Evolutionary conservation across 257 asterid genomes (phyloP).

Genomic region (Jacaranda copaia): DNA sequence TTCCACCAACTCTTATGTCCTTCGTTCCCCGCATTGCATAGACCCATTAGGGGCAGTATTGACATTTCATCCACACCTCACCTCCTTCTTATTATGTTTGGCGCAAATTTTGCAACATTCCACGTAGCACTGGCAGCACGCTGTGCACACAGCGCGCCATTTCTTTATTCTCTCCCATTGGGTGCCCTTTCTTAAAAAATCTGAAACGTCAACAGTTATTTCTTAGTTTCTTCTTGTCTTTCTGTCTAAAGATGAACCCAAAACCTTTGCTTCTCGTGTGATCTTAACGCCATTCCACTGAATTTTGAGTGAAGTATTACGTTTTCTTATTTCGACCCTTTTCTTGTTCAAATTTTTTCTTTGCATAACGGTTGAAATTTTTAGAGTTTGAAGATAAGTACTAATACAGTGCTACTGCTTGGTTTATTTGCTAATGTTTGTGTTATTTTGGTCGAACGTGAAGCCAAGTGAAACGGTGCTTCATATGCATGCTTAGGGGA

Average conservation of each 20-base stretch:
- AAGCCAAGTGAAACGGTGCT: not conserved
- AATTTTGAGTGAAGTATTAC: not conserved
- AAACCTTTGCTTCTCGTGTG: not conserved
- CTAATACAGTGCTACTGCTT: not conserved
- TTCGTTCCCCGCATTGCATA: not conserved
- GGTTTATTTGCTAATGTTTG: slow-evolving; percentile 17
- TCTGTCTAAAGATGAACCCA: not conserved
- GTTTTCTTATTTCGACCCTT: not conserved
- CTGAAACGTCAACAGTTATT: not conserved
- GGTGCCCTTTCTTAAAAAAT: not conserved
- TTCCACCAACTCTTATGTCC: slow-evolving; percentile 11
- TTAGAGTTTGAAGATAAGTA: not conserved
- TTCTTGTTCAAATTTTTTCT: not conserved
- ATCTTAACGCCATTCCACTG: not conserved
- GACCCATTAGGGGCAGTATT: slow-evolving; percentile 19
- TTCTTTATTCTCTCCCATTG: not conserved
- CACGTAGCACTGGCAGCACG: not conserved
- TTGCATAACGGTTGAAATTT: not conserved
- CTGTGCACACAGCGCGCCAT: slow-evolving; percentile 9
- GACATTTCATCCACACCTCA: slow-evolving; percentile 23
- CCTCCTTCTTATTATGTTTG: slow-evolving; percentile 22
- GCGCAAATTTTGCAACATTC: slow-evolving; percentile 32
- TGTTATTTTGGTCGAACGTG: slow-evolving; percentile 17
- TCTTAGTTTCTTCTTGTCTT: not conserved
- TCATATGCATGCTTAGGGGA: not conserved